Base-by-base conservation (phyloP, 768 basidiomycete genomes). In the Collybia mongolica region DNA sequence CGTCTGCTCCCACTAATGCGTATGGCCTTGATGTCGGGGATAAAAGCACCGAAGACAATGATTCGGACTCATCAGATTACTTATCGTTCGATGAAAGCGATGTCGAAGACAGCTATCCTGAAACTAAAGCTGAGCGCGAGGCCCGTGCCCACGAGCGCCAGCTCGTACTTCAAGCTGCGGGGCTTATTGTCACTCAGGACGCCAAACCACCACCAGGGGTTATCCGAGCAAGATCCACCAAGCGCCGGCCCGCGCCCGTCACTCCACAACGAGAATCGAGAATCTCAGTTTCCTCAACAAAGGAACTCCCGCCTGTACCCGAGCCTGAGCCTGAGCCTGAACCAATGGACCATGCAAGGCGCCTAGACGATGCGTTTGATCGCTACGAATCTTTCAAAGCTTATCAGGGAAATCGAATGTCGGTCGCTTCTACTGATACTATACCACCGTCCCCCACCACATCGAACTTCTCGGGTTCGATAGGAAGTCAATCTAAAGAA, bases 151-250 rank as follows among this genome's bases (percentile, higher is more conserved):
- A 78, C 15, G 93, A 96, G 62, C 76, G 91, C 18, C 83, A 83
- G 56, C 78, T 86, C 17, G 91, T 97, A 6, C 72, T 98, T n/a
- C 84, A 91, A 61, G 89, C 91, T 0, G 93, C 93, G 0, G 95
- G 95, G 2, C 71, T 97, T 20, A 83, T 92, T 49, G 77, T 96
- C 40, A 83, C 86, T 55, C 68, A 78, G 32, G 81, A 84, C 51
- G 74, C 76, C 14, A 74, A 74, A 38, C 73, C 79, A 1, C 83
- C 76, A 2, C 75, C 73, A 15, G 68, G 65, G 6, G 73, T 69
- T 7, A 60, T 64, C 5, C 66, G 74, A 11, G 54, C 63, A 19
- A 62, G 59, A 26, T 62, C 70, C 19, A 50, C 57, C 53, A 52
- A 44, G 55, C 69, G 22, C 53, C 71, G 74, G n/a, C 75, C 77